Evolutionary conservation across 805 yeast genomes (phyloP), one percentile per base, ranked within the genome.

Genomic region (Tetrapisispora pingtungensis): DNA sequence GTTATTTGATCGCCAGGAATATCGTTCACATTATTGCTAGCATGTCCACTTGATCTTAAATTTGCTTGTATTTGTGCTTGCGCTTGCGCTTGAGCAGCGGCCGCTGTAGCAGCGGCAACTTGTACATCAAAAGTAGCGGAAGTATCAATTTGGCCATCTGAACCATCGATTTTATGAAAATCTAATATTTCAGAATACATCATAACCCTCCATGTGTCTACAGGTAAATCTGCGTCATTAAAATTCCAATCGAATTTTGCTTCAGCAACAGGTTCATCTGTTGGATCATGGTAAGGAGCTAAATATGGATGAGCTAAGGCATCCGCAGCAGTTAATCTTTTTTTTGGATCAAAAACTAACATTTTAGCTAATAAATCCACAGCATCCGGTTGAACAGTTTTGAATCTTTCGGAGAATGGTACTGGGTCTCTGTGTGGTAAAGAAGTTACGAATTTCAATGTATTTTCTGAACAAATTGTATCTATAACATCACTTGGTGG

Each of bases 191-290:
- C 98, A 43, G 95, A 83, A 68, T 93, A 93, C 96, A 93, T 90
- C 97, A 93, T 90, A 17, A 88, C 95, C 69, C 95, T 80, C 98
- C 98, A 90, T 13, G 96, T 87, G 59, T 93, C 97, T 15, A 93
- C 93, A 3, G 97, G 97, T 56, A 90, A 73, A 65, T 90, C 98
- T 0, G 96, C 97, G 55, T 94, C 97, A 64, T 93, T 90, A 66
- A 90, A 90, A 57, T 93, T 81, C 99, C 99, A 93, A 66, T 93
- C 98, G 58, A 93, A 93, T 62, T 83, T 84, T 53, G 83, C 85
- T 40, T 80, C 86, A 27, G 97, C 96, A 5, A 77, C 83, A 1
- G 99, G 98, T 67, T 93, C 99, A 66, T 93, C 99, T 4, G 88
- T 77, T 28, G 97, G 96, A 59, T 93, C 98, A 64, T 93, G 98